Conservation (phyloP, 331 rosid species). For the Ulmus americana region DNA sequence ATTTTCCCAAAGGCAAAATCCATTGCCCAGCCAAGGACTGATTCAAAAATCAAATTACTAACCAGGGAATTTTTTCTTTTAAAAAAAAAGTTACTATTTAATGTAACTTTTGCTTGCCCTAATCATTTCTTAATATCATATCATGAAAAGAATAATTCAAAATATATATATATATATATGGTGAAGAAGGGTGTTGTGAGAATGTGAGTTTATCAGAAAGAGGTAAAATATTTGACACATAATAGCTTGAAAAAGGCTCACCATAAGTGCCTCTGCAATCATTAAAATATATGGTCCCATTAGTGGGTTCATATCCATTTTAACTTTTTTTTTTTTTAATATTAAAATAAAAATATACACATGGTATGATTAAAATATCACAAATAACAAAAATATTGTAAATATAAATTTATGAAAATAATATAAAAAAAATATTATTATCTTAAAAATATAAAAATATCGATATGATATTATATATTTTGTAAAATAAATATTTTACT, state of each 20-base stretch:
- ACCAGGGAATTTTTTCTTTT: neutral
- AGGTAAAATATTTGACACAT: no score
- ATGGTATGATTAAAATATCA: neutral
- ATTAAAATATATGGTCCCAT: slow-evolving; percentile 15
- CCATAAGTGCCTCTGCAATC: slow-evolving; percentile 8
- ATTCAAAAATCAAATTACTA: neutral
- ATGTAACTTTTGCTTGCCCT: neutral
- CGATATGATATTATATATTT: no score
- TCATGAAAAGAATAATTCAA: no score
- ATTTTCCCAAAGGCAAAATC: neutral
- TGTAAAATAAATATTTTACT: no score
- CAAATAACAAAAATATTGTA: no score
- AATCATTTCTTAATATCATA: no score
- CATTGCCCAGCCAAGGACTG: neutral
- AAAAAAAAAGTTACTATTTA: neutral
- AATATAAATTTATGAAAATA: no score
- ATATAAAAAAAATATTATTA: no score
- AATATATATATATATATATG: no score
- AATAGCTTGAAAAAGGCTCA: slow-evolving; percentile 11
- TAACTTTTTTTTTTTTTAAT: neutral
- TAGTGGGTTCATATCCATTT: slow-evolving; percentile 8
- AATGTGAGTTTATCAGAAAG: no score
- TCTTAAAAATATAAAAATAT: no score
- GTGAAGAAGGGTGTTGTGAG: no score
- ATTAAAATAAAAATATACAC: neutral